Conservation (phyloP, 1,284 basidiomycete species). For the Hypsizygus ulmarius region DNA sequence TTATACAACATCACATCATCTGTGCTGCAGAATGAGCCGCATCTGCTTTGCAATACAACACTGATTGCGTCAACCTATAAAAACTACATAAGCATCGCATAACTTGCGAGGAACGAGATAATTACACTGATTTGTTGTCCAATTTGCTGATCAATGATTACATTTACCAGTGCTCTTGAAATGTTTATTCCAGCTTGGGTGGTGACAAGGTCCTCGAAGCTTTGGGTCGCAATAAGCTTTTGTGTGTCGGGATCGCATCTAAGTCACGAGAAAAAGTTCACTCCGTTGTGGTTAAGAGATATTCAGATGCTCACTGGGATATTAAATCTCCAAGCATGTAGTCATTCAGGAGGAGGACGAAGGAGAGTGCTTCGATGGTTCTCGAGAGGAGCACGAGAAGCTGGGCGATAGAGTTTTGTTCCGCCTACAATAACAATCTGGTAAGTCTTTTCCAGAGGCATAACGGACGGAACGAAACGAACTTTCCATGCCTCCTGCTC, state of each 20-base stretch:
- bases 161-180: constrained; percentile 88
- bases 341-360: constrained; percentile 88
- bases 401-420: constrained; percentile 77
- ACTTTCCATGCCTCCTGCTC: constrained; percentile 88
- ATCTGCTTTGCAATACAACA: constrained; percentile 90
- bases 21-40: constrained; percentile 96
- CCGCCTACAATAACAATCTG: constrained; percentile 47
- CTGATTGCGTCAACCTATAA: constrained; percentile 91
- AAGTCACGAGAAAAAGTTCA: constrained; percentile 5
- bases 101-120: constrained; percentile 12
- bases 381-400: constrained; percentile 74
- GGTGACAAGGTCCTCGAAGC: constrained; percentile 84
- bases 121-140: constrained; percentile 91
- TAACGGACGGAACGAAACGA: constrained; percentile 9
- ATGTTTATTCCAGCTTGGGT: constrained; percentile 78
- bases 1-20: constrained; percentile 99
- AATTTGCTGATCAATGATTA: constrained; percentile 97
- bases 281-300: constrained; percentile 8
- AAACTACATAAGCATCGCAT: constrained; percentile 4
- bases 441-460: not conserved
- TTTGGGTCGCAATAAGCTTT: constrained; percentile 63
- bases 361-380: constrained; percentile 90
- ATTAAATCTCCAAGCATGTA: constrained; percentile 89
- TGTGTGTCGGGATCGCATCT: constrained; percentile 74
- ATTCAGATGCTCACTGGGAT: constrained; percentile 53